Evolutionary conservation across 2,329 filamentous ascomycete species (phyloP), one percentile per base, ranked within the genome.

Genomic region (Alternaria sp.): DNA sequence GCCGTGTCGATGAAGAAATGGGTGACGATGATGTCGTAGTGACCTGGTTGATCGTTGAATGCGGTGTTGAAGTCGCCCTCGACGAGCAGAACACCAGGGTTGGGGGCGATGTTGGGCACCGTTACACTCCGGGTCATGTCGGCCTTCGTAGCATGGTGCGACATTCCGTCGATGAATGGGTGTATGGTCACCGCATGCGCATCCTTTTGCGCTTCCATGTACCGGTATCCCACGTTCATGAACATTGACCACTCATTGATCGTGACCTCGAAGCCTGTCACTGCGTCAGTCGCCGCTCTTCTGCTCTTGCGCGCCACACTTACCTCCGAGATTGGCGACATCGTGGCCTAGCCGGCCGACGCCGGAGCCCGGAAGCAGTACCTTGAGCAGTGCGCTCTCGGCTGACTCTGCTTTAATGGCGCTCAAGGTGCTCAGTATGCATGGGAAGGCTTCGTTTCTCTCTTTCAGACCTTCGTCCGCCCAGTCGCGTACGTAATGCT

Each of bases 1-100:
- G 87, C 86, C 0, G 86, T 89, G 69, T 89, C 87, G 66, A 89
- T 88, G 75, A 89, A 88, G 76, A 88, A 89, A 46, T 87, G 82
- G 0, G 87, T 88, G 0, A 87, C 73, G 0, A 89, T 74, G 1
- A 82, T 78, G 57, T 88, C 86, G 70, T 81, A 88, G 5, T 66
- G 62, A 0, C 64, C 69, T 6, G 58, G 23, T 44, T 68, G 59
- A n/a, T 62, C 60, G 12, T 57, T 49, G 1, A 83, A 79, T 1
- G 77, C 74, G 5, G 81, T 83, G 0, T 83, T 86, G 65, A 89
- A 89, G 67, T 89, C 87, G 1, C 86, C 87, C 67, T 89, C 87
- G 0, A 86, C 78, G 0, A 87, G 78, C 1, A 86, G 64, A 0
- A 87, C 82, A 0, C 74, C 67, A 8, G 78, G 58, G 55, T 81